Evolutionary conservation across 2,329 filamentous ascomycete species (phyloP), one percentile per base, ranked within the genome.

Genomic region (Mollisiaceae sp.): DNA sequence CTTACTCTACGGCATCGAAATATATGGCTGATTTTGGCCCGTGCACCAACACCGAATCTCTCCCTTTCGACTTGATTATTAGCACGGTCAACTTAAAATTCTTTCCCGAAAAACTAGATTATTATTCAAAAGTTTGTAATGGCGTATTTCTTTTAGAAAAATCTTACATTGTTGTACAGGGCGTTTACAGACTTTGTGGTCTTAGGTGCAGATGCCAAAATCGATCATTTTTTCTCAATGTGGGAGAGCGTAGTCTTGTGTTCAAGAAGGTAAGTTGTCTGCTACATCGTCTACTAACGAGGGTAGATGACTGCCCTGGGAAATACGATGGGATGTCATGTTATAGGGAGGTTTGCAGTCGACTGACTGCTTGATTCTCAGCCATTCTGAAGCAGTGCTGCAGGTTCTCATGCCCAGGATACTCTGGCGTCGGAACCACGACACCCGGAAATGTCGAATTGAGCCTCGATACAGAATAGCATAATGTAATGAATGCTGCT

Each of bases 401-500:
- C 57, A 47, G 9, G 38, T 15, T 59, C 41, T 59, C 57, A 59
- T 45, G 47, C 15, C 35, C 57, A 20, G 57, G 18, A 12, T 39
- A 45, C 11, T 27, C 57, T 12, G 57, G 57, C 15, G 57, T 59
- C 15, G 45, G 24, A 24, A 47, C 38, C 20, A 59, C 57, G 4
- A 59, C 4, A 35, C 32, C 57, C 8, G n/a, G 20, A 8, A 50
- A 50, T 8, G 45, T 20, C n/a, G 45, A 22, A n/a, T 50, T 50
- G 45, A 50, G 45, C 45, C 24, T 50, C 12, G n/a, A 50, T n/a
- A n/a, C 8, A 50, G 5, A 3, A 14, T 24, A 24, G 22, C n/a
- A 9, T n/a, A n/a, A 50, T 22, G n/a, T 22, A 11, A 50, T 50
- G 8, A n/a, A n/a, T 11, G 45, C n/a, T n/a, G 24, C 22, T 9